Percentiles rank a stretch among this genome's conserved stretches.
Evolutionary conservation across 2,329 filamentous ascomycete species (phyloP).

Genomic region (Monilinia polystroma): DNA sequence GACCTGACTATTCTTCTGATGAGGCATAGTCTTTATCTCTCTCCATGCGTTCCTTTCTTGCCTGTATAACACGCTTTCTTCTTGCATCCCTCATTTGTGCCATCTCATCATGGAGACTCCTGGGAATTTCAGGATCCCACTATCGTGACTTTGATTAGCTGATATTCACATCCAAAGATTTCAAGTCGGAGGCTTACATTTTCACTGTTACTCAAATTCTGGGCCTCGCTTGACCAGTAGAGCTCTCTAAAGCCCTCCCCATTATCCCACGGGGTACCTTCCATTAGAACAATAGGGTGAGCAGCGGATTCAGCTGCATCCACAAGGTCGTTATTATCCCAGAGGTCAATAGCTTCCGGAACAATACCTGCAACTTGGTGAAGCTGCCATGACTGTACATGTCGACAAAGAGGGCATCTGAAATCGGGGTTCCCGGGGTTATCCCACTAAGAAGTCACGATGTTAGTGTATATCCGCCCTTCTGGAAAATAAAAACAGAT

Average conservation of each 20-base stretch:
- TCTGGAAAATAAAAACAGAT: not conserved
- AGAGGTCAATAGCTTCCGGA: conserved; percentile 25
- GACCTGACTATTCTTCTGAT: not conserved
- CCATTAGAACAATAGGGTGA: conserved; percentile 6
- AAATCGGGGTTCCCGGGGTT: conserved; percentile 18
- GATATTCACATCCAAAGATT: not conserved
- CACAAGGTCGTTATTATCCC: conserved; percentile 23
- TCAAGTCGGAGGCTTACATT: not conserved
- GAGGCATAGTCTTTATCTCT: not conserved
- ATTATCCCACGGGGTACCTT: not conserved
- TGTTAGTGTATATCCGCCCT: not conserved
- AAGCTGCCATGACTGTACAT: conserved; percentile 5
- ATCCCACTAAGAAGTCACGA: conserved; percentile 16
- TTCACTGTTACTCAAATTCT: not conserved
- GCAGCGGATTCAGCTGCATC: not conserved
- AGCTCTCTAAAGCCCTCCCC: not conserved
- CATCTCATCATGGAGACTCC: conserved; percentile 7
- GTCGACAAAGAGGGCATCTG: conserved; percentile 24
- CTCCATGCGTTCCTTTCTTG: not conserved
- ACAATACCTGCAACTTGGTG: conserved; percentile 20
- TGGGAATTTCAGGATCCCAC: not conserved
- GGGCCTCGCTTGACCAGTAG: conserved; percentile 8
- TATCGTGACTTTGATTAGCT: not conserved
- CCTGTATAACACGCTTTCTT: not conserved
- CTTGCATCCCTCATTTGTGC: conserved; percentile 17